Percentiles rank a stretch among this genome's conserved stretches.
Evolutionary conservation across 371 early-diverging fungal genomes (phyloP).

Genomic region (Nematocida major): DNA sequence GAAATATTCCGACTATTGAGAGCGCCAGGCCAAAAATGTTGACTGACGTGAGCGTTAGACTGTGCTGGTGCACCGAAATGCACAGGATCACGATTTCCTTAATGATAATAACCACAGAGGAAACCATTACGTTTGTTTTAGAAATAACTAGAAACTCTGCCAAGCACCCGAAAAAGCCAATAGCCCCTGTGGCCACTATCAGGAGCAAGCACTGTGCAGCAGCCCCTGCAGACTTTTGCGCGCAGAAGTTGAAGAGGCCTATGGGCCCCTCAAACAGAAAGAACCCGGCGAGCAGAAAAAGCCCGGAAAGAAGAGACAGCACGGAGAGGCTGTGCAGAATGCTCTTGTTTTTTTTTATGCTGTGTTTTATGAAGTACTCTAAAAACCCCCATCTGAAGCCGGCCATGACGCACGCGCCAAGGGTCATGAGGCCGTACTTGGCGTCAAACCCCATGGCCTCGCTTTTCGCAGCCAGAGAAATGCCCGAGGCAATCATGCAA

Average conservation of each 20-base stretch:
- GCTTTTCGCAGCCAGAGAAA: conserved; percentile 58
- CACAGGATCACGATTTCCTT: conserved; percentile 64
- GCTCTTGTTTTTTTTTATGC: conserved; percentile 44
- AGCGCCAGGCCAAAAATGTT: conserved; percentile 61
- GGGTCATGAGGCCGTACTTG: conserved; percentile 44
- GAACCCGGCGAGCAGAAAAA: conserved; percentile 55
- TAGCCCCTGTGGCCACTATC: conserved; percentile 49
- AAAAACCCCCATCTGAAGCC: conserved; percentile 65
- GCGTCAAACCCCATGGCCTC: conserved; percentile 36
- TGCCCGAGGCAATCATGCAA: conserved; percentile 61
- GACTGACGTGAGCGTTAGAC: conserved; percentile 39
- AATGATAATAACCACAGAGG: conserved; percentile 57
- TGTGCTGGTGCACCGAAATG: conserved; percentile 50
- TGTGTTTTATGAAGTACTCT: conserved; percentile 59
- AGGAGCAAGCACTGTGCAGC: conserved; percentile 42
- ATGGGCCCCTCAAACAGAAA: conserved; percentile 51
- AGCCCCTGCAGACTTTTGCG: conserved; percentile 34
- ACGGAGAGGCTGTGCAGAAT: conserved; percentile 55
- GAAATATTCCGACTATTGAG: conserved; percentile 59
- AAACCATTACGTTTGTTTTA: conserved; percentile 59
- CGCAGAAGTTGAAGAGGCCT: conserved; percentile 53
- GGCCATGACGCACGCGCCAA: conserved; percentile 58
- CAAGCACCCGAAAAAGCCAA: conserved; percentile 54
- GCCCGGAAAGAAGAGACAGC: conserved; percentile 58
- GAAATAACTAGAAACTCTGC: conserved; percentile 62